Percentiles rank a stretch among this genome's conserved stretches.
These are phyloP conservation scores for Fraxinus greggii DNA, from an alignment of 305 asterid species.

Conservation along the genomic window DNA sequence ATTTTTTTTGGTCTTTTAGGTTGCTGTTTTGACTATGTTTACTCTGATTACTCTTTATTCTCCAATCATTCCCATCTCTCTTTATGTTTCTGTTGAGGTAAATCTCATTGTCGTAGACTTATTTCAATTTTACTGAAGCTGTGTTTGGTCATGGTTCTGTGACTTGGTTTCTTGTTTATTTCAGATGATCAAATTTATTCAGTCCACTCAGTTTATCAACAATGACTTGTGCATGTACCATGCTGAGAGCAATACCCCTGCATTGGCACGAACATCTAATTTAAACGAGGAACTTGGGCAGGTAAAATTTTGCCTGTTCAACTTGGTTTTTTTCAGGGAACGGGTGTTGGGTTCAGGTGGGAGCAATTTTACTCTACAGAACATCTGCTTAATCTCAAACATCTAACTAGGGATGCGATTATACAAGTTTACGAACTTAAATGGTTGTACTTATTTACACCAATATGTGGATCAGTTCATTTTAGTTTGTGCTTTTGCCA, in stretches of 20 bases:
- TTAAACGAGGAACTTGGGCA: conserved; percentile 99
- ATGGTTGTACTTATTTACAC: conserved; percentile 11
- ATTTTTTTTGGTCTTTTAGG: conserved; percentile 49
- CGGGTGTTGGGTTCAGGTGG: not conserved
- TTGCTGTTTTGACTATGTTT: conserved; percentile 90
- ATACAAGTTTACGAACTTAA: conserved; percentile 13
- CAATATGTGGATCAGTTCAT: conserved; percentile 24
- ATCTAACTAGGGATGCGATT: not conserved
- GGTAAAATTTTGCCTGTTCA: conserved; percentile 45
- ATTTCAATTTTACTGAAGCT: conserved; percentile 21
- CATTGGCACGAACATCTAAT: conserved; percentile 95
- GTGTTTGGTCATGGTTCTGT: conserved; percentile 22
- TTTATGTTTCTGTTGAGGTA: conserved; percentile 99
- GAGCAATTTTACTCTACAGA: conserved; percentile 1
- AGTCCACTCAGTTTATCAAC: conserved; percentile 95
- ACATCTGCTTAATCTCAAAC: conserved; percentile 2
- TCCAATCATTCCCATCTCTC: conserved; percentile 98
- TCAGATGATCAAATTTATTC: conserved; percentile 98
- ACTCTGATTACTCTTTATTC: conserved; percentile 98
- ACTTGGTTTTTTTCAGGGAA: not conserved
- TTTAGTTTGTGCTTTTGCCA: conserved; percentile 33
- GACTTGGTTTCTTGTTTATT: conserved; percentile 27
- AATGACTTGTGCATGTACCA: conserved; percentile 97
- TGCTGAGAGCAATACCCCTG: conserved; percentile 93
- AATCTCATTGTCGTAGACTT: conserved; percentile 13